These are phyloP conservation scores for Coemansia sp. DNA, from an alignment of 192 early-diverging fungal genomes.

Conservation along the genomic window DNA sequence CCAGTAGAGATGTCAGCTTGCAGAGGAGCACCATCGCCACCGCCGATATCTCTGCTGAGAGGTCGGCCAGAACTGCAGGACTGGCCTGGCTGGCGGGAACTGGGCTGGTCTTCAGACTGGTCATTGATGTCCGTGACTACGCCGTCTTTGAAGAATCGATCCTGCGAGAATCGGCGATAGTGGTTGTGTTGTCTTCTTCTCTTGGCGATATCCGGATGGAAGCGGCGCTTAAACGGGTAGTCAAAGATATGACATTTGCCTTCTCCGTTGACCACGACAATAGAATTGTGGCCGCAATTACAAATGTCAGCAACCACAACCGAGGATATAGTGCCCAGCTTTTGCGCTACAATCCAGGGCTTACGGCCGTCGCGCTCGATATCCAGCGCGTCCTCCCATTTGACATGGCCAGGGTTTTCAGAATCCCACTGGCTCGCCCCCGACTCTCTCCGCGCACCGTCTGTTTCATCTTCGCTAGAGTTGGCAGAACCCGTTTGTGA, in stretches of 20 bases:
- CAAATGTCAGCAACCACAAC: constrained; percentile 50
- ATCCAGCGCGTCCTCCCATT: constrained; percentile 54
- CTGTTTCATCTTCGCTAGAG: constrained; percentile 36
- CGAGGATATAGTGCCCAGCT: constrained; percentile 53
- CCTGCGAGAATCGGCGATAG: constrained; percentile 48
- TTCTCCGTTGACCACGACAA: constrained; percentile 52
- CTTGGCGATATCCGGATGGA: constrained; percentile 42
- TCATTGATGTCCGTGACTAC: constrained; percentile 17
- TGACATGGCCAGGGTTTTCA: constrained; percentile 27
- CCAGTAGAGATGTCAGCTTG: not conserved
- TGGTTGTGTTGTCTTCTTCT: constrained; percentile 51
- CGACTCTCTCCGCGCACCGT: not conserved
- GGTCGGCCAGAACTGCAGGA: not conserved
- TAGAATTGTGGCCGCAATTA: constrained; percentile 52
- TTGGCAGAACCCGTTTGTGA: constrained; percentile 18
- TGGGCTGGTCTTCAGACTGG: not conserved
- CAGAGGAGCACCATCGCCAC: not conserved
- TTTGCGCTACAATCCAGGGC: constrained; percentile 55
- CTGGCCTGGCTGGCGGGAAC: not conserved
- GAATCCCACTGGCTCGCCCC: not conserved
- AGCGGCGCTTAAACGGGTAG: constrained; percentile 50
- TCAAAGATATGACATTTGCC: constrained; percentile 55
- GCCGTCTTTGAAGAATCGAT: constrained; percentile 50
- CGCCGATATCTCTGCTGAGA: not conserved
- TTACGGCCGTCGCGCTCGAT: constrained; percentile 57